These are phyloP conservation scores for Sclerotiophoma versabilis DNA, from an alignment of 2,329 filamentous ascomycete species.

Conservation along the genomic window DNA sequence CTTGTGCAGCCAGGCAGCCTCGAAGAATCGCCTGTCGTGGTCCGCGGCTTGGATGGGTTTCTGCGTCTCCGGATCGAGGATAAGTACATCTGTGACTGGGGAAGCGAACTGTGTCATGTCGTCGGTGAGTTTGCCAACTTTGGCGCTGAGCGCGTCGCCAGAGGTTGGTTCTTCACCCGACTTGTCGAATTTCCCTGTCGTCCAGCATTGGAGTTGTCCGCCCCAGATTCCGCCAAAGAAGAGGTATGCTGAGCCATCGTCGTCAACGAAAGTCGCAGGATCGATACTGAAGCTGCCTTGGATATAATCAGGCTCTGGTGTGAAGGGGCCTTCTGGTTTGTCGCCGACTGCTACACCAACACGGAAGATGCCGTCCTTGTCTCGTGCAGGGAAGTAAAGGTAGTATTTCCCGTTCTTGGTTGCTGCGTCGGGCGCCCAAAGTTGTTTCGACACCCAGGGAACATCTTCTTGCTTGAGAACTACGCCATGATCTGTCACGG, in stretches of 20 bases:
- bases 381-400: constrained; percentile 78
- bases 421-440: constrained; percentile 82
- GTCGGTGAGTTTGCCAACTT: constrained; percentile 68
- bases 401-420: constrained; percentile 74
- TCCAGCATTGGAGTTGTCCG: constrained; percentile 80
- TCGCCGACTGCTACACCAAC: constrained; percentile 74
- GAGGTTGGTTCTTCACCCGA: constrained; percentile 35
- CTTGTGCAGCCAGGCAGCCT: constrained; percentile 83
- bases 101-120: constrained; percentile 71
- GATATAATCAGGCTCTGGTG: constrained; percentile 69
- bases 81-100: constrained; percentile 66
- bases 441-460: constrained; percentile 79
- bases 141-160: constrained; percentile 66
- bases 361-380: constrained; percentile 73
- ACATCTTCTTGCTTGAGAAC: constrained; percentile 70
- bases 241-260: constrained; percentile 68
- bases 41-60: constrained; percentile 70
- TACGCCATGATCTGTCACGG: constrained; percentile 76
- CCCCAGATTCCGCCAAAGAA: constrained; percentile 86
- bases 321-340: constrained; percentile 73
- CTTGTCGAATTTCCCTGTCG: constrained; percentile 64
- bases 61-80: constrained; percentile 65
- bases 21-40: constrained; percentile 79
- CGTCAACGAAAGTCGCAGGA: constrained; percentile 77
- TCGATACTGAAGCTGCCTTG: constrained; percentile 77